phyloP scores from a whole-genome alignment of 345 rosid genomes.

The Moricandia arvensis region DNA sequence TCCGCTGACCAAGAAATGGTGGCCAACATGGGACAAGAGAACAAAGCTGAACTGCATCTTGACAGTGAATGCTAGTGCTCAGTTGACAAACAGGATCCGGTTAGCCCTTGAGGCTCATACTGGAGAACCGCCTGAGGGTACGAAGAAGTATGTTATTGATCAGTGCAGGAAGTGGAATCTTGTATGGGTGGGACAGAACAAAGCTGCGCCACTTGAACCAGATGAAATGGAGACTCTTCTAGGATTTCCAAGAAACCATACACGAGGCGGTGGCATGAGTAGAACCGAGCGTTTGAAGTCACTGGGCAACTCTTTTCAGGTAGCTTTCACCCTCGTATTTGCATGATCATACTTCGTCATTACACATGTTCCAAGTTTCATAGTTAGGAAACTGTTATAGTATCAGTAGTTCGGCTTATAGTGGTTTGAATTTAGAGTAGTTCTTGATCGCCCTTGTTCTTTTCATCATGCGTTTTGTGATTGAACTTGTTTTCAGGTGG shows the following conservation, averaged over 20 bases:
- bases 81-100: constrained; percentile 70
- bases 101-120: constrained; percentile 48
- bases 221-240: constrained; percentile 91
- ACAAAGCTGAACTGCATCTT: constrained; percentile 78
- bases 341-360: background rate
- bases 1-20: constrained; percentile 73
- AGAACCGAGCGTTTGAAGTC: constrained; percentile 84
- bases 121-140: constrained; percentile 53
- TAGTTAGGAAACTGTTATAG: background rate
- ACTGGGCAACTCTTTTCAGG: constrained; percentile 96
- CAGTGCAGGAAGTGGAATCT: constrained; percentile 87
- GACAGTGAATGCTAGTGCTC: constrained; percentile 69
- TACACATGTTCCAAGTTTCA: background rate
- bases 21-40: constrained; percentile 89
- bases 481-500: constrained; percentile 53
- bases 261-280: constrained; percentile 88
- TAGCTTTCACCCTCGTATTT: background rate
- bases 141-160: constrained; percentile 58
- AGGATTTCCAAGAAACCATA: constrained; percentile 91
- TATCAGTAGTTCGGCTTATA: background rate
- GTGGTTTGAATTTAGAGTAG: background rate
- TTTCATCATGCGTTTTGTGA: background rate
- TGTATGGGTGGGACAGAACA: constrained; percentile 93
- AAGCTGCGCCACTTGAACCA: constrained; percentile 85
- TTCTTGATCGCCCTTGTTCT: background rate